These are phyloP conservation scores for Cryptococcus neoformans DNA, from an alignment of 1,284 basidiomycete genomes.

Conservation along the genomic window DNA sequence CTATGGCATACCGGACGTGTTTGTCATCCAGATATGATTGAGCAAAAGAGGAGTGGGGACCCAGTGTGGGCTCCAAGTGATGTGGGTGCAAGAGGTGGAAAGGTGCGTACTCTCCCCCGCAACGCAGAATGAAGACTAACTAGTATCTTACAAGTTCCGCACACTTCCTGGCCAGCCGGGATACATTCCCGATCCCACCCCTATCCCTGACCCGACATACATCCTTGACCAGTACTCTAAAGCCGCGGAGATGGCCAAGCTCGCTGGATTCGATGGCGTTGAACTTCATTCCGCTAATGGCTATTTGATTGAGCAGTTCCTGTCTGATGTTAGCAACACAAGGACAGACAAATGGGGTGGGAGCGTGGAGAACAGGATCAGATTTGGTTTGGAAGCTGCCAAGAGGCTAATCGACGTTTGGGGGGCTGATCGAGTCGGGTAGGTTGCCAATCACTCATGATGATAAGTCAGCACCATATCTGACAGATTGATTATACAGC, in stretches of 20 bases:
- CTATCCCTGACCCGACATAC: slow-evolving; percentile 6
- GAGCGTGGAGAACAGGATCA: slow-evolving; percentile 55
- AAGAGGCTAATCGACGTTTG: slow-evolving; percentile 54
- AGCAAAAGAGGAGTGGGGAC: slow-evolving; percentile 4
- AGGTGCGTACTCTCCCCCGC: not conserved
- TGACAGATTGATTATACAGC: slow-evolving; percentile 8
- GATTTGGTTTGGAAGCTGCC: slow-evolving; percentile 57
- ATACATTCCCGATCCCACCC: slow-evolving; percentile 6
- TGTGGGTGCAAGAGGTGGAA: slow-evolving; percentile 7
- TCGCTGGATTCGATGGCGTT: slow-evolving; percentile 64
- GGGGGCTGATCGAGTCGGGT: slow-evolving; percentile 52
- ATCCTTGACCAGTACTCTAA: slow-evolving; percentile 48
- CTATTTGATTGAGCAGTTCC: slow-evolving; percentile 55
- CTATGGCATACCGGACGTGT: slow-evolving; percentile 53
- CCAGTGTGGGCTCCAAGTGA: slow-evolving; percentile 7
- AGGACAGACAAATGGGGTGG: slow-evolving; percentile 62
- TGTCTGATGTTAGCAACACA: slow-evolving; percentile 54
- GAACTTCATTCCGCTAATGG: slow-evolving; percentile 52
- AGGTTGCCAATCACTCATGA: not conserved
- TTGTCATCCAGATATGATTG: slow-evolving; percentile 4
- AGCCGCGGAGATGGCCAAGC: slow-evolving; percentile 56
- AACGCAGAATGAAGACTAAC: not conserved
- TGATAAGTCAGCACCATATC: slow-evolving; percentile 41
- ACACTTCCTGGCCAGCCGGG: slow-evolving; percentile 8
- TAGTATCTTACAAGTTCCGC: slow-evolving; percentile 4